phyloP scores from a whole-genome alignment of 2,329 filamentous ascomycete species.

The Epichloe hybrida region DNA sequence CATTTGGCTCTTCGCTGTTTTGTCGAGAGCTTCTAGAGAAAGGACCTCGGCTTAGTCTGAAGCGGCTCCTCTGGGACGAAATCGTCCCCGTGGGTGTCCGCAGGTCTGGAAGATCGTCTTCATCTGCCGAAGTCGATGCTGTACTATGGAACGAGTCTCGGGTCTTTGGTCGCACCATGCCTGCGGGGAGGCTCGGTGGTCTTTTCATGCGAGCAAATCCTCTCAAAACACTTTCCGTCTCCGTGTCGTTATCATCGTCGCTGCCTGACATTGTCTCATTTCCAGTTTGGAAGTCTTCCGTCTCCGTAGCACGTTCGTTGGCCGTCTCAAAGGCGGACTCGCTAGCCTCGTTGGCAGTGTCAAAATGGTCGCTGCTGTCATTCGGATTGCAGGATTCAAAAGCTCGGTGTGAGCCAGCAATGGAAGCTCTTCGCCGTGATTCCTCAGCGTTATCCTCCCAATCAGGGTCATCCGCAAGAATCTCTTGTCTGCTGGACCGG shows the following conservation, averaged over 20 bases:
- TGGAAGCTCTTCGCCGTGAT: constrained; percentile 13
- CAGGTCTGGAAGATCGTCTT: constrained; percentile 43
- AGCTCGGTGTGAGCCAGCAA: constrained; percentile 9
- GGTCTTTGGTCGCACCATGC: constrained; percentile 29
- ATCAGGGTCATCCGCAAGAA: constrained; percentile 66
- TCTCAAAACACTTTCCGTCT: constrained; percentile 57
- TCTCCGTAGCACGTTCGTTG: constrained; percentile 75
- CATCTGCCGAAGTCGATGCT: constrained; percentile 72
- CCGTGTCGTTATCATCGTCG: constrained; percentile 77
- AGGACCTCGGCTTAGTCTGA: constrained; percentile 54
- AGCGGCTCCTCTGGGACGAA: constrained; percentile 53
- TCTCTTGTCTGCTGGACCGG: constrained; percentile 62
- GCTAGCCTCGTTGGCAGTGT: constrained; percentile 67
- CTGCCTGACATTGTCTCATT: constrained; percentile 63
- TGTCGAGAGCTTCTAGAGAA: constrained; percentile 46
- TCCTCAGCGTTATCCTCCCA: constrained; percentile 68
- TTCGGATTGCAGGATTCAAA: constrained; percentile 14
- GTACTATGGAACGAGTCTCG: constrained; percentile 70
- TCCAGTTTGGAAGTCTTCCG: constrained; percentile 92
- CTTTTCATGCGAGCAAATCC: constrained; percentile 29
- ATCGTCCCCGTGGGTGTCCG: constrained; percentile 50
- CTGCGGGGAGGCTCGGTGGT: constrained; percentile 27
- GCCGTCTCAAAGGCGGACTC: constrained; percentile 53
- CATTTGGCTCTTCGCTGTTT: constrained; percentile 42
- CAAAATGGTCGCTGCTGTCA: constrained; percentile 56